Conservation (phyloP, 225 moss, liverwort and hornwort genomes). For the Bryoerythrophyllum caledonicum region DNA sequence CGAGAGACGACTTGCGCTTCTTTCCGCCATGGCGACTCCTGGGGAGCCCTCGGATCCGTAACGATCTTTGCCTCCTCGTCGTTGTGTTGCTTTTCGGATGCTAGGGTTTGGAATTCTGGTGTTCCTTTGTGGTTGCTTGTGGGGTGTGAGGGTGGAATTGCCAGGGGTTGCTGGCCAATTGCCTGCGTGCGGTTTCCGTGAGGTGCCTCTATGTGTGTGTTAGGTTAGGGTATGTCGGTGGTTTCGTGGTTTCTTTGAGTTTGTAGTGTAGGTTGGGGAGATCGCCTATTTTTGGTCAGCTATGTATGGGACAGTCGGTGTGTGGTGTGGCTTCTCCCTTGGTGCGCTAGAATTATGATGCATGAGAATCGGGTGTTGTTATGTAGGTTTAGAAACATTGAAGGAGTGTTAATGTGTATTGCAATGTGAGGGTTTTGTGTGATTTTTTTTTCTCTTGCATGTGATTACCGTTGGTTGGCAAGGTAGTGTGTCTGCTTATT, state of each 20-base stretch:
- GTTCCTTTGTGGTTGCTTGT: too few species aligned
- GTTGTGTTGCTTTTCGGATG: neutral
- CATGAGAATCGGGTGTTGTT: neutral
- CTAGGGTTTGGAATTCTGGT: slow-evolving; percentile 30
- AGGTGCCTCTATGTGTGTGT: neutral
- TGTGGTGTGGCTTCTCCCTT: neutral
- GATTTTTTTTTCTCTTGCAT: neutral
- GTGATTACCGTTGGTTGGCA: neutral
- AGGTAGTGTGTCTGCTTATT: neutral
- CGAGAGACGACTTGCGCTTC: slow-evolving; percentile 6
- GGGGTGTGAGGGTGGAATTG: neutral
- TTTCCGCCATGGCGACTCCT: slow-evolving; percentile 41
- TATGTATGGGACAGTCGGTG: neutral
- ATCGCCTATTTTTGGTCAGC: neutral
- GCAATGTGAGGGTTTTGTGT: neutral
- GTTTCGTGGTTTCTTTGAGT: neutral
- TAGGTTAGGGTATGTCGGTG: slow-evolving; percentile 4
- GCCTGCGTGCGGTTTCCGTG: neutral
- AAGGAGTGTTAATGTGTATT: neutral
- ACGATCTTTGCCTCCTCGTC: neutral
- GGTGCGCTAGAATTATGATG: neutral
- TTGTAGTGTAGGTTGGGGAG: neutral
- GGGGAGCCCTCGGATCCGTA: slow-evolving; percentile 53
- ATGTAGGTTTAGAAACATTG: neutral
- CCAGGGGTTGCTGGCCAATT: slow-evolving; percentile 12